Percentiles rank a stretch among this genome's conserved stretches.
Evolutionary conservation across 1,139 yeast genomes (phyloP).

Genomic region (Geotrichum cucujoidarum): DNA sequence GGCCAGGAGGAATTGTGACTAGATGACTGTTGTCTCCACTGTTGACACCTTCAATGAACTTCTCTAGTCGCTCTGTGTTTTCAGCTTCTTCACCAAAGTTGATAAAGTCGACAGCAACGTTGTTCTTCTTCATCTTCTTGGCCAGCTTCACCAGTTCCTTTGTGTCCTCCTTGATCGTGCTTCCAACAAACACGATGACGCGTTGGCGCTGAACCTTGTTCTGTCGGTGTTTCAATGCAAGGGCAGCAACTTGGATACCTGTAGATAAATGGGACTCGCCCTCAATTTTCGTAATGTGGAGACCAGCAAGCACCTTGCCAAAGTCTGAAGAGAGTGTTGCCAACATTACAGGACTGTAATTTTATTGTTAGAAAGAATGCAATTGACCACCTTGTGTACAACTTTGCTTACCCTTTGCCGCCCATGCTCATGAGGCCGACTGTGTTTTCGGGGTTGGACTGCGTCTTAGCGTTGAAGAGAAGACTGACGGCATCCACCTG

Average conservation of each 20-base stretch:
- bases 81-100: conserved; percentile 85
- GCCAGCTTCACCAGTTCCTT: conserved; percentile 79
- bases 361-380: not conserved
- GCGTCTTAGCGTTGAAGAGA: conserved; percentile 79
- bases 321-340: conserved; percentile 84
- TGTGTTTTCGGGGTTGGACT: conserved; percentile 88
- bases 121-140: conserved; percentile 89
- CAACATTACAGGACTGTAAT: conserved; percentile 63
- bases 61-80: conserved; percentile 75
- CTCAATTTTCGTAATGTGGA: conserved; percentile 71
- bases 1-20: conserved; percentile 85
- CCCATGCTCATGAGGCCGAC: conserved; percentile 89
- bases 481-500: conserved; percentile 89
- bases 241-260: conserved; percentile 94
- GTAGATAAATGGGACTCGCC: conserved; percentile 71
- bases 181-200: conserved; percentile 83
- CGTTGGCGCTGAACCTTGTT: conserved; percentile 90
- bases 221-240: conserved; percentile 94
- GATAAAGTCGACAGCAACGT: conserved; percentile 81
- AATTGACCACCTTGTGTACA: not conserved
- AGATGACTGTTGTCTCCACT: conserved; percentile 77
- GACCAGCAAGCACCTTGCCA: conserved; percentile 82
- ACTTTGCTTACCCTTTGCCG: conserved; percentile 48
- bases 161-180: conserved; percentile 69
- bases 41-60: conserved; percentile 69